Base-by-base conservation (phyloP, 2,329 filamentous ascomycete species). In the Onygenales sp. region DNA sequence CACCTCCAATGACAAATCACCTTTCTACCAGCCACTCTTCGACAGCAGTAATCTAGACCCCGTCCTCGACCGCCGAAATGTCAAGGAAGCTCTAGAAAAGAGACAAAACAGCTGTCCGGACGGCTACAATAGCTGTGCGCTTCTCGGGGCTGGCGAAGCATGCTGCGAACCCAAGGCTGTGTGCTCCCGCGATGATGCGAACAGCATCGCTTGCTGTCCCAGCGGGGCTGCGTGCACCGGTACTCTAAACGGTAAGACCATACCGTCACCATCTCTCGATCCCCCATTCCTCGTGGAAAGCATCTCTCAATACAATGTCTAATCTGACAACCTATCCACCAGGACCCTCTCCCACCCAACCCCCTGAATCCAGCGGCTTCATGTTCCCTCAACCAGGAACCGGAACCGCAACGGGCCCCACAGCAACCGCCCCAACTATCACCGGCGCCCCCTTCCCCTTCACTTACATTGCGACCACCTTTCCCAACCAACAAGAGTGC, bases 201-300 rank as follows among this genome's bases (percentile, higher is more conserved):
- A 80, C 52, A 73, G 82, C 56, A 76, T 84, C 52, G 82, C 81
- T 27, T 85, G 82, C 71, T 85, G 82, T 67, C 80, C 80, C 0
- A 72, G 67, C 31, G 75, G 77, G 49, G 77, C 77, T 11, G 75
- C 70, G 32, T 85, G 82, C 61, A 83, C 81, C 0, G 82, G 82
- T 2, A 75, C 71, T 7, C 71, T 83, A 8, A 66, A 70, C 0
- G 66, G 60, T 34, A 60, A 54, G 44, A 11, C 33, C 3, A 47
- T 42, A 14, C 17, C 40, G 8, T 6, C 4, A 14, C 13, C 17
- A 14, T 42, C 17, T 7, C 13, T 14, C 40, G n/a, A 11, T 42
- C 10, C 40, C 6, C 13, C 40, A 14, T n/a, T 42, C 40, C 17
- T 39, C 9, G 13, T 39, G 36, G 36, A 9, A 39, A 39, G 13